Evolutionary conservation across 768 basidiomycete species (phyloP).

Genomic region (Calocera cornea): DNA sequence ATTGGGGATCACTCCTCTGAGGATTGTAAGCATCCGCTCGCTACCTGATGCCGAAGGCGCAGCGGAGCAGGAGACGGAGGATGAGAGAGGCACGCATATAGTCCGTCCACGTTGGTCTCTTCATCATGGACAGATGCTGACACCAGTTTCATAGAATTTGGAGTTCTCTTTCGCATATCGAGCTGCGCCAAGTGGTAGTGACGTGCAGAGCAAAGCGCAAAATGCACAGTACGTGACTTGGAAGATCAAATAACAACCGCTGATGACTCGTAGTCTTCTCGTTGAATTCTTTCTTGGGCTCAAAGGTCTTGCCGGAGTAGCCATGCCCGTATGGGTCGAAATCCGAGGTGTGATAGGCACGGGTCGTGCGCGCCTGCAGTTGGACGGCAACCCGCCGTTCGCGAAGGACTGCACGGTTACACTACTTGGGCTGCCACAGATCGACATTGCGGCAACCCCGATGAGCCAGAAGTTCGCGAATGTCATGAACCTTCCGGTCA

Average conservation of each 20-base stretch:
- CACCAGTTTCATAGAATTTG: not conserved
- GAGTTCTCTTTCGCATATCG: constrained; percentile 8
- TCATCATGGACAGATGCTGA: not conserved
- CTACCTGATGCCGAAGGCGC: constrained; percentile 6
- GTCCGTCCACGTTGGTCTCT: not conserved
- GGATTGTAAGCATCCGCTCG: constrained; percentile 1
- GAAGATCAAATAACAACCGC: not conserved
- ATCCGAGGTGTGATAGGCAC: constrained; percentile 6
- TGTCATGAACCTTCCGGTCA: not conserved
- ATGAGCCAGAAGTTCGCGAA: constrained; percentile 7
- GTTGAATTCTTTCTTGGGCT: constrained; percentile 7
- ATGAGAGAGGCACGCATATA: constrained; percentile 5
- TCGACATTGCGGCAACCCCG: constrained; percentile 6
- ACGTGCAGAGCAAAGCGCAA: constrained; percentile 1
- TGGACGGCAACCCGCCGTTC: constrained; percentile 6
- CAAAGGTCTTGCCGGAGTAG: constrained; percentile 7
- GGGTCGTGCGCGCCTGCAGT: not conserved
- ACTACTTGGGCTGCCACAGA: constrained; percentile 4
- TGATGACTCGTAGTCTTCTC: not conserved
- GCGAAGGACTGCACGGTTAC: constrained; percentile 7
- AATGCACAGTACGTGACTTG: constrained; percentile 4
- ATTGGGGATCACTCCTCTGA: constrained; percentile 5
- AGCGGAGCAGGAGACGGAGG: constrained; percentile 2
- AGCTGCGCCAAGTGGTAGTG: not conserved
- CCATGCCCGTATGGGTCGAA: constrained; percentile 7